Percentiles rank a stretch among this genome's conserved stretches.
These are phyloP conservation scores for Ceratorhiza oryzae-sativae DNA, from an alignment of 1,284 basidiomycete species.

Conservation along the genomic window DNA sequence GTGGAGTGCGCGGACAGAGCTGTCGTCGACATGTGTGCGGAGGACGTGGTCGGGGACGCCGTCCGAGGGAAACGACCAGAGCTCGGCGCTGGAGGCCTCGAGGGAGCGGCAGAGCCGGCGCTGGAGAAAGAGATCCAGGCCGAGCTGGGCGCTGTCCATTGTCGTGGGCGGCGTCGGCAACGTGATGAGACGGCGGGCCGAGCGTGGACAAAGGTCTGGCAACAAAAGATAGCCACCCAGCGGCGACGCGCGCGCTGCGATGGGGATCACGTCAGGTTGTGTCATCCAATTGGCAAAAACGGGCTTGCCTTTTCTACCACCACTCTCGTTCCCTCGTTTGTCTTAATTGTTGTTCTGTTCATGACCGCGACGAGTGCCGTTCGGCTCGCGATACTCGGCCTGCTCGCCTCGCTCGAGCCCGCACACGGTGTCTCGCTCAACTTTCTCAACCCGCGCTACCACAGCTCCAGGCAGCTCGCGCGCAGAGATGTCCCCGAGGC, in stretches of 20 bases:
- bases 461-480: background rate
- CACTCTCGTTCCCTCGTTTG: background rate
- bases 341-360: background rate
- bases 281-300: background rate
- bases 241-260: background rate
- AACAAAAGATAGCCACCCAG: slow-evolving; percentile 6
- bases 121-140: slow-evolving; percentile 13
- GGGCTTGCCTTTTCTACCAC: background rate
- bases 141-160: background rate
- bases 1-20: background rate
- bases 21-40: slow-evolving; percentile 22
- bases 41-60: slow-evolving; percentile 14
- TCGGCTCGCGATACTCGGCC: slow-evolving; percentile 5
- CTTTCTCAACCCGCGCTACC: slow-evolving; percentile 11
- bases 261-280: background rate
- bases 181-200: background rate
- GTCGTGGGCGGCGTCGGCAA: background rate
- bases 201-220: background rate
- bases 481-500: slow-evolving; percentile 7
- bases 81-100: slow-evolving; percentile 6
- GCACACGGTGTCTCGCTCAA: background rate
- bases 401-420: slow-evolving; percentile 5
- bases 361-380: slow-evolving; percentile 7
- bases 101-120: slow-evolving; percentile 23
- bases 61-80: slow-evolving; percentile 22